Conservation (phyloP, 805 yeast species). For the Yarrowia phangngaensis region DNA sequence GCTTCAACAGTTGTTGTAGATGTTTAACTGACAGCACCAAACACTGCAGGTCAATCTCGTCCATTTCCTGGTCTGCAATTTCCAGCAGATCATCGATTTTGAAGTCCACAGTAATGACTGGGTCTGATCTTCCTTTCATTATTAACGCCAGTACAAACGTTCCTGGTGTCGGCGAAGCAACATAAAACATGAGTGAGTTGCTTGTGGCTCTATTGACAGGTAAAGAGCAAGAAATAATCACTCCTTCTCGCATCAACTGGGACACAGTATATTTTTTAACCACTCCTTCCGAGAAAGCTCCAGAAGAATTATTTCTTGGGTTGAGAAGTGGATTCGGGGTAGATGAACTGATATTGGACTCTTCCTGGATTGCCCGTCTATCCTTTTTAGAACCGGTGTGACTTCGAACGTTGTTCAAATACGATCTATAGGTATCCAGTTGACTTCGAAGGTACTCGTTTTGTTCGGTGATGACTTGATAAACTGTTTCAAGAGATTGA, state of each 20-base stretch:
- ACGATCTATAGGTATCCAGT: constrained; percentile 40
- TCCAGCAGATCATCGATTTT: constrained; percentile 40
- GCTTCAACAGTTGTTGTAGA: constrained; percentile 34
- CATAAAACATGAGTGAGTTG: constrained; percentile 29
- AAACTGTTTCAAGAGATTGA: constrained; percentile 37
- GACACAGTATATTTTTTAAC: constrained; percentile 34
- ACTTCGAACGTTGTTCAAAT: constrained; percentile 39
- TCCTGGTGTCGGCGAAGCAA: constrained; percentile 37
- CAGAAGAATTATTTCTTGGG: constrained; percentile 8
- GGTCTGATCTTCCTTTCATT: constrained; percentile 37
- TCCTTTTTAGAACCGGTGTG: constrained; percentile 37
- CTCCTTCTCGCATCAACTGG: constrained; percentile 35
- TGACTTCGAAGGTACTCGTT: constrained; percentile 40
- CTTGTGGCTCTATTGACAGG: constrained; percentile 31
- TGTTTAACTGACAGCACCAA: constrained; percentile 34
- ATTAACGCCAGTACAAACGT: constrained; percentile 37
- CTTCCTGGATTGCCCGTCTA: constrained; percentile 30
- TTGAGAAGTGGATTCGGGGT: constrained; percentile 23
- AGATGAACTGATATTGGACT: not conserved
- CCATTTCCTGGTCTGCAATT: constrained; percentile 32
- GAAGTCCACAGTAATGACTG: constrained; percentile 37
- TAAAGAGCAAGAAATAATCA: constrained; percentile 34
- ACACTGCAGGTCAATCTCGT: constrained; percentile 36
- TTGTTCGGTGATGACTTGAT: constrained; percentile 38
- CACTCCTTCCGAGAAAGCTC: constrained; percentile 27